Base-by-base conservation (phyloP, 2,329 filamentous ascomycete species). In the Aureobasidium vineae region DNA sequence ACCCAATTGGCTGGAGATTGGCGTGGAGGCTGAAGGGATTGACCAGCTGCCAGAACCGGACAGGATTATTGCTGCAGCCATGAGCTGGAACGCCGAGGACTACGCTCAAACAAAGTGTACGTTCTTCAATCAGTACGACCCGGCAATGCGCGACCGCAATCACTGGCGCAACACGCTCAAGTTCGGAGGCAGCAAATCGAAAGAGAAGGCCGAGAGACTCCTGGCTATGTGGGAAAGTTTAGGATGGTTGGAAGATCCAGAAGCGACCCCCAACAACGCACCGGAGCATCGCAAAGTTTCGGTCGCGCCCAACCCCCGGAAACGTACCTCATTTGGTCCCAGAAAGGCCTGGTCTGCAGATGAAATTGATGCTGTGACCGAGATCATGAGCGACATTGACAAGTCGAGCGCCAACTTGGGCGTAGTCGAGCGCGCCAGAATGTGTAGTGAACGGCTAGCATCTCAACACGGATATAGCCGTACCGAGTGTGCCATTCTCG, bases 51-150 rank as follows among this genome's bases (percentile, higher is more conserved):
- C 38, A 13, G 56, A 59, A 19, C 56, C 56, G 26, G 56, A 59
- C 40, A 41, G 56, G 21, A 45, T 59, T 16, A 59, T 59, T 16
- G 56, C 56, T 6, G 56, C 56, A 16, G 56, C 56, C 23, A 45
- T 59, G 56, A 33, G 26, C 38, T 59, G 56, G 40, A 59, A 43
- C 16, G 56, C 26, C 5, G 41, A 45, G 19, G 56, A 59, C 2
- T 59, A 59, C 6, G 56, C 56, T 8, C 56, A 59, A 19, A 59
- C 56, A 5, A 59, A 59, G 40, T 59, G 56, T 10, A 45, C 16
- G 11, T 59, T 59, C 26, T 59, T 59, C 26, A 21, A 59, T 1
- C 56, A 59, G 15, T 59, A 59, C 26, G 40, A 38, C 3, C 5
- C 16, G 4, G 16, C 38, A 6, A 45, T 59, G 6, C 15, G 4